Evolutionary conservation across 495 filamentous ascomycete genomes (phyloP), one percentile per base, ranked within the genome.

Genomic region (Jackrogersella minutella): DNA sequence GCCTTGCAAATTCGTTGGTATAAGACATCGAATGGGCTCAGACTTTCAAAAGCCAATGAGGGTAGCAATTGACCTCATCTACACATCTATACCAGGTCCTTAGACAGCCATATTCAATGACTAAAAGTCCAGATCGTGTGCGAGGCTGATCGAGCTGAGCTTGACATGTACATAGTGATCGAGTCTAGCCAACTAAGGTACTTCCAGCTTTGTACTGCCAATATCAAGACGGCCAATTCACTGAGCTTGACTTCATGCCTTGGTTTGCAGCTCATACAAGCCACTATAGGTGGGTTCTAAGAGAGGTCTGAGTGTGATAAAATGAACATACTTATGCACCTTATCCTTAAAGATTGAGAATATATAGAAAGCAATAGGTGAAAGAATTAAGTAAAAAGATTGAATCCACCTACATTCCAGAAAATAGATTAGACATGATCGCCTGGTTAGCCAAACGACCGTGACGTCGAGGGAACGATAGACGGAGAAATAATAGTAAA

Each of bases 401-500:
- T 34, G 24, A 59, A 50, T 66, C 22, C 55, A 90, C 89, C 84
- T 83, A 92, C 90, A 92, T 89, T 75, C 89, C 90, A 74, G 90
- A 90, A 71, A 92, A 90, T 73, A 91, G 83, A 75, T 87, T 90
- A 60, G 89, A 88, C 90, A 92, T 92, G 57, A 68, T 84, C 73
- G 43, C 61, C 7, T 30, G 7, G 7, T 53, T 56, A 28, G 31
- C 22, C 43, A n/a, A 31, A 61, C 50, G 66, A 44, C 63, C 52
- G 58, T 62, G 49, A 64, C 53, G 61, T 69, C 67, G 58, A 58
- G 64, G 64, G 61, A 49, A 46, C 50, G 60, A 50, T 66, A 58
- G 40, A 64, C 31, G 22, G 69, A 52, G 40, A 21, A 28, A 31
- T 22, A 37, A 44, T 30, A 30, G 19, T n/a, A 28, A 28, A 21